Conservation (phyloP, 371 early-diverging fungal species). For the Capniomyces stellatus region DNA sequence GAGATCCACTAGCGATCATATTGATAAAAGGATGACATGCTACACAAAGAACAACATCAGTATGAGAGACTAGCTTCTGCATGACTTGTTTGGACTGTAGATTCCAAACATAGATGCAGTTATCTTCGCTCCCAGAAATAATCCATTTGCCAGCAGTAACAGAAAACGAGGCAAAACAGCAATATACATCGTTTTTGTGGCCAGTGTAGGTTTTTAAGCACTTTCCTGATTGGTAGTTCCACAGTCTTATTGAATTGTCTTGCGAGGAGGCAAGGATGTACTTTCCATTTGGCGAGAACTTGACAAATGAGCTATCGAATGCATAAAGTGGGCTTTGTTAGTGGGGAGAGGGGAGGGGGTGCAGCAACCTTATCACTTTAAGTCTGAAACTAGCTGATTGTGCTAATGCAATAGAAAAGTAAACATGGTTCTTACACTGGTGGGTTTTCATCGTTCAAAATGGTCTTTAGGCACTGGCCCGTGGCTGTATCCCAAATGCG, state of each 20-base stretch:
- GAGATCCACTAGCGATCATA: conserved; percentile 87
- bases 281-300: conserved; percentile 96
- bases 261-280: conserved; percentile 86
- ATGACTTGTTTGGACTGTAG: conserved; percentile 85
- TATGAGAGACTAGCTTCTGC: conserved; percentile 81
- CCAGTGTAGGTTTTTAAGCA: conserved; percentile 87
- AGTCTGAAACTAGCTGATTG: no score
- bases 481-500: conserved; percentile 95
- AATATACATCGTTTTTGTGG: conserved; percentile 78
- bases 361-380: no score
- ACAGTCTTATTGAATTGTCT: conserved; percentile 83
- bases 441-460: conserved; percentile 85
- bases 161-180: conserved; percentile 80
- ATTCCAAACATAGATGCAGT: conserved; percentile 86
- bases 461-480: conserved; percentile 88
- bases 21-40: conserved; percentile 88
- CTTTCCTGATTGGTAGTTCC: conserved; percentile 84
- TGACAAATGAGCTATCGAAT: conserved; percentile 51
- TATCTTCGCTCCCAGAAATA: conserved; percentile 88
- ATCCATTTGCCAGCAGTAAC: conserved; percentile 82
- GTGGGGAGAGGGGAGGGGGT: no score
- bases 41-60: conserved; percentile 77
- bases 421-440: conserved; percentile 36
- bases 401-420: neutral
- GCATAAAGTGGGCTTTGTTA: neutral